Percentiles rank a stretch among this genome's conserved stretches.
These are phyloP conservation scores for Phytophthora quininea DNA, from an alignment of 352 stramenopile genomes.

Conservation along the genomic window DNA sequence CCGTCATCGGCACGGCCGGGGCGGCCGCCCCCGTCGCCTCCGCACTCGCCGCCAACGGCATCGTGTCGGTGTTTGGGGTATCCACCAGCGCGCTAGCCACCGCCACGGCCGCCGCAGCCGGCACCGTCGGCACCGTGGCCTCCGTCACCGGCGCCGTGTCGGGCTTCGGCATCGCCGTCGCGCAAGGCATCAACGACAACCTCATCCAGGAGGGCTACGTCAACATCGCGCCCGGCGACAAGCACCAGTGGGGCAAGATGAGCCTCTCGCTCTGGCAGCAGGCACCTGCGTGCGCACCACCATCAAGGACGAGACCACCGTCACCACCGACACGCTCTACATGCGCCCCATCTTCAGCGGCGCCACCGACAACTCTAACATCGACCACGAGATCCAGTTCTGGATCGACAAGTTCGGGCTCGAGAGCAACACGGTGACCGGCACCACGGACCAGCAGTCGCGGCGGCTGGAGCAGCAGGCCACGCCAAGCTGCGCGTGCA, in stretches of 20 bases:
- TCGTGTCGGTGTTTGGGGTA: conserved; percentile 40
- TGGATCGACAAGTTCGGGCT: conserved; percentile 57
- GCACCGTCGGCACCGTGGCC: conserved; percentile 20
- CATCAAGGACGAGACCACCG: conserved; percentile 42
- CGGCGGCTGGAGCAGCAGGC: too few relatives aligned
- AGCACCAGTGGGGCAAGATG: conserved; percentile 48
- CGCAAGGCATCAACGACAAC: conserved; percentile 40
- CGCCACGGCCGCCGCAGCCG: conserved; percentile 18
- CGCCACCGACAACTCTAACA: conserved; percentile 43
- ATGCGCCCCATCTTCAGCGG: conserved; percentile 65
- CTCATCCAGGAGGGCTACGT: conserved; percentile 41
- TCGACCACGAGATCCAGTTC: conserved; percentile 53
- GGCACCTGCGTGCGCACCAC: conserved; percentile 45
- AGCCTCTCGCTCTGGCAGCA: conserved; percentile 57
- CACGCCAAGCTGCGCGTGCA: not conserved
- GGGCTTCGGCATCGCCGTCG: conserved; percentile 39
- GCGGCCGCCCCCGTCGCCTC: conserved; percentile 36
- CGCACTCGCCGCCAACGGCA: conserved; percentile 29
- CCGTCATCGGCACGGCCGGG: conserved; percentile 33
- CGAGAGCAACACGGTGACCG: conserved; percentile 28
- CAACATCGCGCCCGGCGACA: conserved; percentile 24
- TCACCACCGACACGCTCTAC: conserved; percentile 49
- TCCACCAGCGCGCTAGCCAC: conserved; percentile 32
- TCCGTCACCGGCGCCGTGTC: conserved; percentile 37
- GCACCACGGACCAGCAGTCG: conserved; percentile 21